These are phyloP conservation scores for Peronospora belbahrii DNA, from an alignment of 352 stramenopile genomes.

Conservation along the genomic window DNA sequence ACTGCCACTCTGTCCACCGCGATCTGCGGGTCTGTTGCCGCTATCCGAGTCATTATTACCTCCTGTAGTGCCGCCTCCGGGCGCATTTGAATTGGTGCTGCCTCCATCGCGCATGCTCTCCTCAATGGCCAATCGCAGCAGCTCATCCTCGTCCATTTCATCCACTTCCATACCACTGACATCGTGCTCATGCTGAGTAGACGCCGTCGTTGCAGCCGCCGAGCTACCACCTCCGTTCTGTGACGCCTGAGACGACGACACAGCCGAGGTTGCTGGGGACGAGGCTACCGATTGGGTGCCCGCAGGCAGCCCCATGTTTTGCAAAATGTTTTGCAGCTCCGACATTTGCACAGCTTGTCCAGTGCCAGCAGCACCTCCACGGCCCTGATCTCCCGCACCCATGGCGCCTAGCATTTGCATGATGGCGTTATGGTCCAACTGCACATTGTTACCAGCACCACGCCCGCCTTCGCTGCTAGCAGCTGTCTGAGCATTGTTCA, in stretches of 20 bases:
- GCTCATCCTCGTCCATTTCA: conserved; percentile 83
- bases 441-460: conserved; percentile 45
- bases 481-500: conserved; percentile 76
- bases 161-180: conserved; percentile 76
- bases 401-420: conserved; percentile 88
- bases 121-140: conserved; percentile 79
- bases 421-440: conserved; percentile 86
- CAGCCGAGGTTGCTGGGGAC: conserved; percentile 64
- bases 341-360: conserved; percentile 71
- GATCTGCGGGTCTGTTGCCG: conserved; percentile 21
- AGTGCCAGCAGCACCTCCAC: conserved; percentile 27
- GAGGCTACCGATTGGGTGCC: conserved; percentile 53
- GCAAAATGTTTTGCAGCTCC: conserved; percentile 81
- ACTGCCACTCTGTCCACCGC: conserved; percentile 15
- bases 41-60: conserved; percentile 38
- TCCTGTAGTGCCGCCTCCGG: conserved; percentile 19
- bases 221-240: conserved; percentile 63
- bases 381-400: conserved; percentile 59
- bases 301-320: conserved; percentile 81
- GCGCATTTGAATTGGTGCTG: conserved; percentile 29
- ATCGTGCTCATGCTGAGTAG: conserved; percentile 69
- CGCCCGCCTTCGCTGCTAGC: conserved; percentile 21
- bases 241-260: conserved; percentile 68
- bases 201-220: conserved; percentile 57
- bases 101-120: conserved; percentile 79